phyloP scores from a whole-genome alignment of 2,329 filamentous ascomycete genomes.

The Calonectria pteridis region DNA sequence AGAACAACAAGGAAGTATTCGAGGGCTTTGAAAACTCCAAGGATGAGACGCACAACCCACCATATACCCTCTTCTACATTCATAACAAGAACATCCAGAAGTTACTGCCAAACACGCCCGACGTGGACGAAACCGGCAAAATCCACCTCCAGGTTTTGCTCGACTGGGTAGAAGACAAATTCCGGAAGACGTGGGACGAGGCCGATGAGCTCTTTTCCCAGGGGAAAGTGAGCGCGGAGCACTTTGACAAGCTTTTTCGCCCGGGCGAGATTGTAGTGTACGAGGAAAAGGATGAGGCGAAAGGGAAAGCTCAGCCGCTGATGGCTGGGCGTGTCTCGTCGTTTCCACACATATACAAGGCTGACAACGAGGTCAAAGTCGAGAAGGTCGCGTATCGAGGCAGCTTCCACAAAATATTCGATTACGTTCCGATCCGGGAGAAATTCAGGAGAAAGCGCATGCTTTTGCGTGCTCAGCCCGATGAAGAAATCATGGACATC shows the following conservation, averaged over 20 bases:
- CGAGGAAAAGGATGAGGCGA: too few species aligned
- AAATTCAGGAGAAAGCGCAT: background rate
- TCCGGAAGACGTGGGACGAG: constrained; percentile 15
- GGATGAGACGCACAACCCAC: background rate
- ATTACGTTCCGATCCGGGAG: background rate
- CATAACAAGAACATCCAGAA: background rate
- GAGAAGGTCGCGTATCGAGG: background rate
- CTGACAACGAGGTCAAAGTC: background rate
- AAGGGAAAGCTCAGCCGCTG: background rate
- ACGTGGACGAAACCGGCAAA: background rate
- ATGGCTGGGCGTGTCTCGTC: background rate
- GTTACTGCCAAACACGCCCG: background rate
- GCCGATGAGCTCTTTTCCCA: constrained; percentile 19
- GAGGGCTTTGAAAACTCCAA: background rate
- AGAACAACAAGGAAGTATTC: background rate
- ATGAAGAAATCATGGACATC: background rate
- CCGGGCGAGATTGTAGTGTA: constrained; percentile 5
- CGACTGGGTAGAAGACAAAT: constrained; percentile 23
- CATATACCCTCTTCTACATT: constrained; percentile 14
- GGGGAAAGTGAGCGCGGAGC: background rate
- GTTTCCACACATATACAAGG: background rate
- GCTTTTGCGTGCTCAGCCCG: background rate
- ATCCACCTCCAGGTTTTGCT: background rate
- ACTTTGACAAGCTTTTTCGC: background rate
- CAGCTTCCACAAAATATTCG: background rate